phyloP scores from a whole-genome alignment of 2,329 filamentous ascomycete genomes.

The Verticillium longisporum region DNA sequence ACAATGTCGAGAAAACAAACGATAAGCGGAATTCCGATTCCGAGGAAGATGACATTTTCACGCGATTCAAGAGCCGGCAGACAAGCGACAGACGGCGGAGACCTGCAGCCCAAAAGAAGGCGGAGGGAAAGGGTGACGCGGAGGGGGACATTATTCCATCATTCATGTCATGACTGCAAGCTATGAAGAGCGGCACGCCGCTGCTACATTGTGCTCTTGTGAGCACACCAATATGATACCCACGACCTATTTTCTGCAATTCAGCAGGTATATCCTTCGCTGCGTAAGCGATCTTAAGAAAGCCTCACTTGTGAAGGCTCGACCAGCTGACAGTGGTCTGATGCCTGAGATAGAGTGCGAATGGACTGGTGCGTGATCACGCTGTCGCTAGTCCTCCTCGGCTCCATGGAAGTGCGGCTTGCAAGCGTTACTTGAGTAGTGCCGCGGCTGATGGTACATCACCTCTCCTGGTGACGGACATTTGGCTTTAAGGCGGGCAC shows the following conservation, averaged over 20 bases:
- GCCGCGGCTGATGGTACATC: too few species aligned
- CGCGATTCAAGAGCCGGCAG: constrained; percentile 8
- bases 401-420: too few species aligned
- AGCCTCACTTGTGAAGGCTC: too few species aligned
- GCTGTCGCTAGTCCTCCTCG: too few species aligned
- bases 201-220: neutral
- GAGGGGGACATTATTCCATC: constrained; percentile 10
- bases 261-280: too few species aligned
- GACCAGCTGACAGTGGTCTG: too few species aligned
- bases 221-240: neutral
- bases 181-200: neutral
- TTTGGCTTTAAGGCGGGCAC: too few species aligned
- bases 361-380: too few species aligned
- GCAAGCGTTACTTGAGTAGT: too few species aligned
- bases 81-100: neutral
- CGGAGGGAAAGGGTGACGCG: neutral
- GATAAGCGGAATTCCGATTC: neutral
- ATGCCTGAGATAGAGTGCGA: too few species aligned
- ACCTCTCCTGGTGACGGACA: too few species aligned
- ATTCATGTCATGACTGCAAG: constrained; percentile 3
- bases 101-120: neutral
- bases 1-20: neutral
- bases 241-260: neutral
- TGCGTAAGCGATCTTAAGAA: too few species aligned
- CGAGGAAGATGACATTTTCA: constrained; percentile 9